Base-by-base conservation (phyloP, 176 grass and related monocot genomes). In the Ananas comosus region DNA sequence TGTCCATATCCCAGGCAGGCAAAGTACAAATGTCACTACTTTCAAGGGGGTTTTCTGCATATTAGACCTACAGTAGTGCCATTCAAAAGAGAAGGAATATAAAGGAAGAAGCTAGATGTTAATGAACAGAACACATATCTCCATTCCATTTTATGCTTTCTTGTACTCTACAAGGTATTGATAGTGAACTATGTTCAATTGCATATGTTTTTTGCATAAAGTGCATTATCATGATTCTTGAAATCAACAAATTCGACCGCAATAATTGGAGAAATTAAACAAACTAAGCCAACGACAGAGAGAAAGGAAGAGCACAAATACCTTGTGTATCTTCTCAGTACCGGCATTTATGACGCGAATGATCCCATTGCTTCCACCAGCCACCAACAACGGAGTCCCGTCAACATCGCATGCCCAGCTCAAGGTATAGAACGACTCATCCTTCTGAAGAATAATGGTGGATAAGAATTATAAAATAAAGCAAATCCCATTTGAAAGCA, bases 371-470 rank as follows among this genome's bases (percentile, higher is more conserved):
- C 59, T 85, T 85, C 92, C 88, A 49, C 81, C 92, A 49, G 86
- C 92, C 17, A 96, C 88, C 78, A 96, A 83, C 63, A 92, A 69
- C 22, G 92, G 88, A 51, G 86, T 74, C 4, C 79, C 68, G 72
- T 87, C 81, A 72, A 85, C 24, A 24, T 96, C 83, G 13, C 86
- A 83, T 63, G 88, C 81, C 92, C 92, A 96, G 85, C 88, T 89
- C 71, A 96, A 63, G 48, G 92, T 96, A 78, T 89, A 92, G 83
- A 89, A 96, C 51, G 86, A 92, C 74, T 92, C 88, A 73, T 85
- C 79, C 75, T 87, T 87, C 92, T 96, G 81, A 79, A 17, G 21
- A 69, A 77, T 1, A 79, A 67, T 23, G 66, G 3, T 54, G 29
- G 14, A 9, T 28, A 52, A 69, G 17, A n/a, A 69, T 50, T 11